phyloP scores from a whole-genome alignment of 441 rosid genomes.

The Euphorbia neoarborescens region DNA sequence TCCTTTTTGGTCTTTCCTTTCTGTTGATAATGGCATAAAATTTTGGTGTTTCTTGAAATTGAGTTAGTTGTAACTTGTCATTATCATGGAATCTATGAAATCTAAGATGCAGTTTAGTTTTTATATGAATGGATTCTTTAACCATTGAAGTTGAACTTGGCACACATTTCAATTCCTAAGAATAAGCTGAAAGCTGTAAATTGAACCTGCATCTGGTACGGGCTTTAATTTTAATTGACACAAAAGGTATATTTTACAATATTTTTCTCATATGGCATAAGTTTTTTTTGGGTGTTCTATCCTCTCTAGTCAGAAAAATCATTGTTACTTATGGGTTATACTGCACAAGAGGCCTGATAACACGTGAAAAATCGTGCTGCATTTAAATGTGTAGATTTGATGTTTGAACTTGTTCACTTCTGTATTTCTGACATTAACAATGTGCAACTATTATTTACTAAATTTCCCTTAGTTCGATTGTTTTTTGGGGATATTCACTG shows the following conservation, averaged over 20 bases:
- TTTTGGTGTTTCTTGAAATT: background rate
- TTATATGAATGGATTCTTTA: background rate
- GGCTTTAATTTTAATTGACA: background rate
- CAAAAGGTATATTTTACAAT: background rate
- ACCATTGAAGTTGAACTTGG: background rate
- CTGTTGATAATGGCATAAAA: background rate
- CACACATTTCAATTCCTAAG: background rate
- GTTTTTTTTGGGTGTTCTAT: background rate
- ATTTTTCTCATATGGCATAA: background rate
- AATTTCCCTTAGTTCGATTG: background rate
- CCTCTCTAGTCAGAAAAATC: background rate
- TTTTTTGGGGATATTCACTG: background rate
- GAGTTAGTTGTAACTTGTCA: background rate
- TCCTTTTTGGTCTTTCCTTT: background rate
- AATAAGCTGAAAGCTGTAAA: background rate
- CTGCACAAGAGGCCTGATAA: background rate
- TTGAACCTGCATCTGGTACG: background rate
- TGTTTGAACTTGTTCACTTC: background rate
- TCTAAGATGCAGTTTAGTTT: background rate
- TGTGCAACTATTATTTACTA: background rate
- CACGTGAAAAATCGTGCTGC: background rate
- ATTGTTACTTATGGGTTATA: background rate
- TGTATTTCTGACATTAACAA: background rate
- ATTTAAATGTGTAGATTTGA: background rate
- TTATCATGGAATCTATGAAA: background rate